Percentiles rank a stretch among this genome's conserved stretches.
phyloP scores from a whole-genome alignment of 495 filamentous ascomycete species.

The Hypoxylon lienhwacheense region DNA sequence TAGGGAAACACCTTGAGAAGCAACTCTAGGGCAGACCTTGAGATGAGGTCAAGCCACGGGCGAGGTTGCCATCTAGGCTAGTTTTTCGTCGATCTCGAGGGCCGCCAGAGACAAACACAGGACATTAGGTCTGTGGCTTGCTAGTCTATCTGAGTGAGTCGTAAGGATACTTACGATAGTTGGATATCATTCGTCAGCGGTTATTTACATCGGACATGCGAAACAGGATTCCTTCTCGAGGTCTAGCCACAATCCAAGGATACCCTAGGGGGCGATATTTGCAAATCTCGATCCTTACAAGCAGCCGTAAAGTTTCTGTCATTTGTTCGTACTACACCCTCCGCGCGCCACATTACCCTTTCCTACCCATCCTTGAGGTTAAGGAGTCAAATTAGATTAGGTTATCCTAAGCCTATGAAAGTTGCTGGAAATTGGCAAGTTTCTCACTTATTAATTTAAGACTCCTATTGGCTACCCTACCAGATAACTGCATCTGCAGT shows the following conservation, averaged over 20 bases:
- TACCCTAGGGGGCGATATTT: conserved; percentile 16
- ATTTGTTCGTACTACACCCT: conserved; percentile 1
- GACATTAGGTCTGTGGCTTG: conserved; percentile 23
- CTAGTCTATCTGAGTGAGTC: conserved; percentile 1
- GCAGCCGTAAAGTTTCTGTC: background rate
- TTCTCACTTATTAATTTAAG: too few relatives aligned
- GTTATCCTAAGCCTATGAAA: too few relatives aligned
- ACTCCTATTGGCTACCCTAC: too few relatives aligned
- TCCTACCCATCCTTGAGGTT: background rate
- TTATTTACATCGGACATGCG: background rate
- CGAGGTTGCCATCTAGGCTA: conserved; percentile 21
- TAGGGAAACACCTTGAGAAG: conserved; percentile 29
- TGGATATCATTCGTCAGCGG: conserved; percentile 9
- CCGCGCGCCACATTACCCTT: conserved; percentile 3
- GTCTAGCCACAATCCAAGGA: background rate
- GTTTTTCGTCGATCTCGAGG: conserved; percentile 16
- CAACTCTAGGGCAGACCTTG: conserved; percentile 11
- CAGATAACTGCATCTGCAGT: conserved; percentile 9
- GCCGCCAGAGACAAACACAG: conserved; percentile 16
- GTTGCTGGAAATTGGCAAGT: too few relatives aligned
- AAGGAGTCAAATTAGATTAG: conserved; percentile 2
- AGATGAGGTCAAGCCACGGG: conserved; percentile 33
- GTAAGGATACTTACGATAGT: background rate
- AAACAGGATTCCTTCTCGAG: conserved; percentile 24
- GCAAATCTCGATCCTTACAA: conserved; percentile 26